These are phyloP conservation scores for Magnolia kwangsiensis DNA, from an alignment of 164 flowering plant species.

Conservation along the genomic window DNA sequence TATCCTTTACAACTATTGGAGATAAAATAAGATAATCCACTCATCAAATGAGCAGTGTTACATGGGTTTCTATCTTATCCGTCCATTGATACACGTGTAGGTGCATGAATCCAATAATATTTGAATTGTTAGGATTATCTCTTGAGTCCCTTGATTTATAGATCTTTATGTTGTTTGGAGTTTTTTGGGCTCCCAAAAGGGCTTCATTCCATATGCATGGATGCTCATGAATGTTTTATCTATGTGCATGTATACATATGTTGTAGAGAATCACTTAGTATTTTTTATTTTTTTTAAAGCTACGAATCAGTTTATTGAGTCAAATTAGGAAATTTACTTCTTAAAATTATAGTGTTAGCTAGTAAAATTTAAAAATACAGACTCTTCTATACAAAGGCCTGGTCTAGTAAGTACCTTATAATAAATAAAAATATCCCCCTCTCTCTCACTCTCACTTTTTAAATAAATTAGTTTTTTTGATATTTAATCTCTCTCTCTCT, in stretches of 20 bases:
- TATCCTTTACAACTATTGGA: background rate
- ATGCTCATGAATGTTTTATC: background rate
- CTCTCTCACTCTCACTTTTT: background rate
- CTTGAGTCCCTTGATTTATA: background rate
- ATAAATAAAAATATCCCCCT: background rate
- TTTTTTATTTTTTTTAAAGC: no score
- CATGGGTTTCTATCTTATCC: background rate
- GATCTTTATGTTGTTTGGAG: background rate
- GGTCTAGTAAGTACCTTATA: background rate
- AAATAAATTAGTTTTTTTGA: background rate
- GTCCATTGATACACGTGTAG: background rate
- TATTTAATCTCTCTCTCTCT: no score
- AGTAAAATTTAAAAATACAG: background rate
- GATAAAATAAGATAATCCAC: background rate
- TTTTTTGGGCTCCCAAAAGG: background rate
- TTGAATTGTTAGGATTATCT: background rate
- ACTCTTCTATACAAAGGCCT: background rate
- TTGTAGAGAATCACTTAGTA: no score
- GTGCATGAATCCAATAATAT: background rate
- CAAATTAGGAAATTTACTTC: no score
- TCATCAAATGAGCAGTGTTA: background rate
- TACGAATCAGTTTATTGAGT: no score
- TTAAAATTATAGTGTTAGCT: background rate
- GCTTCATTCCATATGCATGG: background rate
- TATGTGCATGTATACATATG: no score